These are phyloP conservation scores for Lathyrus sativus DNA, from an alignment of 306 rosid species.

Conservation along the genomic window DNA sequence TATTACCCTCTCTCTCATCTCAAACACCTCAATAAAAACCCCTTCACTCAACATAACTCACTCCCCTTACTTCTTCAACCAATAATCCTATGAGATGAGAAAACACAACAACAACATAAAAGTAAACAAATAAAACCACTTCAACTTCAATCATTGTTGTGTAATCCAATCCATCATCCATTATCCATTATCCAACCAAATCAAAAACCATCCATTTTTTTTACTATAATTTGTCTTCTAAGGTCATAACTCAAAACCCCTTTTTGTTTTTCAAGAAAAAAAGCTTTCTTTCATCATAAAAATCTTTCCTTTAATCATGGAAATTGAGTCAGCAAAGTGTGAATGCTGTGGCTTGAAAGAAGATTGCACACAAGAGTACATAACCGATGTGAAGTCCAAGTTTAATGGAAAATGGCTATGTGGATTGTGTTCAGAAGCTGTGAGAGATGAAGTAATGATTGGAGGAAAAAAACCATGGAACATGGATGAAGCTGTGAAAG, in stretches of 20 bases:
- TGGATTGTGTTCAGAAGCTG: slow-evolving; percentile 98
- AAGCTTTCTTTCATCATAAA: slow-evolving; percentile 14
- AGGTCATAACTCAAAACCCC: slow-evolving; percentile 18
- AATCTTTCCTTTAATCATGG: slow-evolving; percentile 46
- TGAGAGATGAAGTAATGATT: slow-evolving; percentile 74
- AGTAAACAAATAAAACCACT: slow-evolving; percentile 43
- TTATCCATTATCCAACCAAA: slow-evolving; percentile 26
- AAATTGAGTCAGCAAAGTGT: slow-evolving; percentile 83
- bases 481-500: slow-evolving; percentile 88
- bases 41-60: slow-evolving; percentile 36
- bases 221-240: slow-evolving; percentile 6
- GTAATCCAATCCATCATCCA: slow-evolving; percentile 48
- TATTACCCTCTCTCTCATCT: slow-evolving; percentile 42
- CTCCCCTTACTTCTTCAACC: slow-evolving; percentile 55
- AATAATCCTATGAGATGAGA: slow-evolving; percentile 40
- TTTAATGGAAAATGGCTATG: slow-evolving; percentile 95
- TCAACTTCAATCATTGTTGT: slow-evolving; percentile 50
- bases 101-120: slow-evolving; percentile 30
- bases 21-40: slow-evolving; percentile 41
- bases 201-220: slow-evolving; percentile 31
- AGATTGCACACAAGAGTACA: slow-evolving; percentile 90
- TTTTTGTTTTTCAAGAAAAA: slow-evolving; percentile 34
- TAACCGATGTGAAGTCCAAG: slow-evolving; percentile 65
- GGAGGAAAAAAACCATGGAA: slow-evolving; percentile 60
- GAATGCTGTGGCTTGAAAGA: slow-evolving; percentile 96